phyloP scores from a whole-genome alignment of 805 yeast genomes.

The Starmera caribaea region DNA sequence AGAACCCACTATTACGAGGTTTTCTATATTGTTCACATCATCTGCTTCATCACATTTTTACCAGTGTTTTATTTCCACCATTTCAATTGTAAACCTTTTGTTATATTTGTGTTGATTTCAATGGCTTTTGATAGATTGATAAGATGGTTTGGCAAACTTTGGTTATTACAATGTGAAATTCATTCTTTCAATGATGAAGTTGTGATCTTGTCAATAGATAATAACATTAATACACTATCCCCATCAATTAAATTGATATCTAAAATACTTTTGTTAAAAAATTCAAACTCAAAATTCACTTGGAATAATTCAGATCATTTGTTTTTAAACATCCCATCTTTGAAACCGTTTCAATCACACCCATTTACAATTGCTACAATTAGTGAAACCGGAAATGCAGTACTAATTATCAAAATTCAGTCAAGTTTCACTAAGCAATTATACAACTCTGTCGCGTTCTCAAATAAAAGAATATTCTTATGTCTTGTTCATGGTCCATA shows the following conservation, averaged over 20 bases:
- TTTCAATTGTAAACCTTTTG: slow-evolving; percentile 16
- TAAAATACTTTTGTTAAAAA: slow-evolving; percentile 3
- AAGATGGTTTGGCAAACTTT: slow-evolving; percentile 7
- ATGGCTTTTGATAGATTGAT: slow-evolving; percentile 12
- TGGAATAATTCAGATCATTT: slow-evolving; percentile 16
- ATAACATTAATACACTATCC: slow-evolving; percentile 1
- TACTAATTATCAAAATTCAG: slow-evolving; percentile 12
- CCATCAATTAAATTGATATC: not conserved
- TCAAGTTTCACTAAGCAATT: slow-evolving; percentile 15
- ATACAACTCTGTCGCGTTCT: slow-evolving; percentile 1
- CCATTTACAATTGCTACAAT: slow-evolving; percentile 20
- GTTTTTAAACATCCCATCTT: slow-evolving; percentile 14
- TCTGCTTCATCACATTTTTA: slow-evolving; percentile 11
- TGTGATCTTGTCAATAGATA: slow-evolving; percentile 8
- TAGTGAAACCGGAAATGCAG: slow-evolving; percentile 1
- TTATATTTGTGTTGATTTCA: slow-evolving; percentile 7
- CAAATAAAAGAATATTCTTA: slow-evolving; percentile 1
- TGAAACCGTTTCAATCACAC: slow-evolving; percentile 14
- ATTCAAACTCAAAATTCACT: slow-evolving; percentile 2
- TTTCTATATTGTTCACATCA: slow-evolving; percentile 13
- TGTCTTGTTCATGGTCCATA: slow-evolving; percentile 20
- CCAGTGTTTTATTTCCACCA: slow-evolving; percentile 18
- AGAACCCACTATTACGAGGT: slow-evolving; percentile 12
- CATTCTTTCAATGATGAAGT: slow-evolving; percentile 1
- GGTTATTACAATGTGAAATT: slow-evolving; percentile 10